Conservation (phyloP, 2,329 filamentous ascomycete genomes). For the Aspergillus puulaauensis region DNA sequence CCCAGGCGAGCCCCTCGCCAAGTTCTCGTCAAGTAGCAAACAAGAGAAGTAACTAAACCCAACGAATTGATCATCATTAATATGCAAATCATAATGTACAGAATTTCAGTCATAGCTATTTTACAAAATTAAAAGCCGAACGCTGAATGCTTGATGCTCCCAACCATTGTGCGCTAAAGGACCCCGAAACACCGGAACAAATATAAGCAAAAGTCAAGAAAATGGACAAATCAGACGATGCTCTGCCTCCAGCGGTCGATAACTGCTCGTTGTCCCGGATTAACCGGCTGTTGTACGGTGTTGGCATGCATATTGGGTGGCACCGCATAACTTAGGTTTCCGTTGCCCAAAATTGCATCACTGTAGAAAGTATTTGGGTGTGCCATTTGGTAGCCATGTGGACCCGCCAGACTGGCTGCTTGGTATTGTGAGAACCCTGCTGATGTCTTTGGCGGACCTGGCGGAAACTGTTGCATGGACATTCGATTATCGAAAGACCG, state of each 20-base stretch:
- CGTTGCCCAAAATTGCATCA: slow-evolving; percentile 28
- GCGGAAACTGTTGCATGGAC: slow-evolving; percentile 32
- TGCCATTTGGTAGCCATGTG: slow-evolving; percentile 25
- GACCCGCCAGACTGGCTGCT: slow-evolving; percentile 20
- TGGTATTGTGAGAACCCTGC: slow-evolving; percentile 16
- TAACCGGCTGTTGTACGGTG: slow-evolving; percentile 39
- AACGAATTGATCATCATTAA: background rate
- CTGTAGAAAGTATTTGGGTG: slow-evolving; percentile 29
- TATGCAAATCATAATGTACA: background rate
- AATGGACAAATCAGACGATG: slow-evolving; percentile 24
- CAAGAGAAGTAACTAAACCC: background rate
- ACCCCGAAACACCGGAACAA: background rate
- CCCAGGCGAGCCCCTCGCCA: background rate
- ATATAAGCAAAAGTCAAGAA: background rate
- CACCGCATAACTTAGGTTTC: slow-evolving; percentile 27
- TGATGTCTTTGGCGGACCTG: slow-evolving; percentile 18
- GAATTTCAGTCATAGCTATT: background rate
- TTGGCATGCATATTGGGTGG: slow-evolving; percentile 25
- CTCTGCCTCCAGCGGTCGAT: slow-evolving; percentile 62
- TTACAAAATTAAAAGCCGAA: slow-evolving; percentile 2
- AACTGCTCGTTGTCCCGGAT: slow-evolving; percentile 53
- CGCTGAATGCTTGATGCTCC: slow-evolving; percentile 4
- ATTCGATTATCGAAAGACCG: slow-evolving; percentile 24
- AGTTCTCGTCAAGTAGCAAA: background rate
- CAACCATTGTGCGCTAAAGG: slow-evolving; percentile 6